These are phyloP conservation scores for Cymbopogon flexuosus DNA, from an alignment of 202 grass and related monocot species.

Conservation along the genomic window DNA sequence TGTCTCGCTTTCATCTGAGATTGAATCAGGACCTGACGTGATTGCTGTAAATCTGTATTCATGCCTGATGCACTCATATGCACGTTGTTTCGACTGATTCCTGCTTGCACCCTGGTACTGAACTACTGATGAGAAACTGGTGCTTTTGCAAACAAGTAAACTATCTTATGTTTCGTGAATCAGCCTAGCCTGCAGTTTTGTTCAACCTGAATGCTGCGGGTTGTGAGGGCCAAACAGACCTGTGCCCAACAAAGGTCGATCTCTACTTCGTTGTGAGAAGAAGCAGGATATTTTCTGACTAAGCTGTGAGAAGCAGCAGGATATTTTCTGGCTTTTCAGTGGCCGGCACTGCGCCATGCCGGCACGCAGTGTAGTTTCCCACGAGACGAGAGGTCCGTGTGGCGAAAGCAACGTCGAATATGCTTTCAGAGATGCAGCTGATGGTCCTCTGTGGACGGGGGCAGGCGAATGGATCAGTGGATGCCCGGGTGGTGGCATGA, in stretches of 20 bases:
- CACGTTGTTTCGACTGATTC: not conserved
- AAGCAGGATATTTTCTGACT: conserved; percentile 13
- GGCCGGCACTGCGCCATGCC: conserved; percentile 2
- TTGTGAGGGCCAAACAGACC: not conserved
- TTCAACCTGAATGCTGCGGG: not conserved
- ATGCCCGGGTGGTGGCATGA: too few species aligned
- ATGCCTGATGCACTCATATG: conserved; percentile 8
- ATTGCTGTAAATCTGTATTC: not conserved
- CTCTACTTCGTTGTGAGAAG: not conserved
- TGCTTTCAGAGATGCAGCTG: not conserved
- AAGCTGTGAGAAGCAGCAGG: not conserved
- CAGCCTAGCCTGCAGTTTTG: not conserved
- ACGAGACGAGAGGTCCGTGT: not conserved
- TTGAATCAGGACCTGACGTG: not conserved
- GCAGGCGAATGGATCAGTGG: not conserved
- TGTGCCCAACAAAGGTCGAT: not conserved
- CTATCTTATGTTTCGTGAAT: not conserved
- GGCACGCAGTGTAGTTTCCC: not conserved
- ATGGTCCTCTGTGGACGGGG: conserved; percentile 14
- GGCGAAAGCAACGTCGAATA: conserved; percentile 15
- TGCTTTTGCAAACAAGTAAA: not conserved
- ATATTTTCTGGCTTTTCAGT: conserved; percentile 23
- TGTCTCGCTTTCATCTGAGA: conserved; percentile 20
- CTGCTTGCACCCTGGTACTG: not conserved
- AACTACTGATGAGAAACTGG: not conserved